These are phyloP conservation scores for Geotrichum fermentans DNA, from an alignment of 1,139 yeast genomes.

Conservation along the genomic window DNA sequence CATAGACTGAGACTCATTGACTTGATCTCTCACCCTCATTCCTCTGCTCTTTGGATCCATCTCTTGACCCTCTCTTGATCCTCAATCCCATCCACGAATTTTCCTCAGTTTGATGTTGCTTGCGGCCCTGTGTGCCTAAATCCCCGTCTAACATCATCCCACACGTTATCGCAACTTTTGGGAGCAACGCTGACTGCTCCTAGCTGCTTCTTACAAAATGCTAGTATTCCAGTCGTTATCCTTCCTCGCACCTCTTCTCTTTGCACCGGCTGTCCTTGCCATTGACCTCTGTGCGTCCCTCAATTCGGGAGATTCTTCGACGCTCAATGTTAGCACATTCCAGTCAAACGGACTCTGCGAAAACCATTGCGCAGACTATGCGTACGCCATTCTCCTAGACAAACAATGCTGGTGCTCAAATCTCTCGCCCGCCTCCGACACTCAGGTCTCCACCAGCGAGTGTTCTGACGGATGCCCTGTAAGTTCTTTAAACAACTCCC, in stretches of 20 bases:
- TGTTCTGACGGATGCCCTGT: slow-evolving; percentile 52
- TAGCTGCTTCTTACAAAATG: no score
- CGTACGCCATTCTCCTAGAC: slow-evolving; percentile 53
- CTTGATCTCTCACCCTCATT: no score
- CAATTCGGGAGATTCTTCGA: slow-evolving; percentile 41
- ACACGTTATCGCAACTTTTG: no score
- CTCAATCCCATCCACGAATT: no score
- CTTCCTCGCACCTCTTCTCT: slow-evolving; percentile 14
- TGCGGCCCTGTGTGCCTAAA: no score
- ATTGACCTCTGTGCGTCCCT: slow-evolving; percentile 44
- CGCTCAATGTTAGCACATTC: slow-evolving; percentile 33
- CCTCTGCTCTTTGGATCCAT: no score
- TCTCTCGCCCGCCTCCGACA: slow-evolving; percentile 41
- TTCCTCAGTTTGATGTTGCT: no score
- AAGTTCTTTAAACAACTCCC: neutral
- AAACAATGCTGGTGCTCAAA: slow-evolving; percentile 60
- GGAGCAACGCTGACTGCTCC: no score
- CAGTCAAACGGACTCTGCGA: slow-evolving; percentile 56
- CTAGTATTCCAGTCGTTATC: neutral
- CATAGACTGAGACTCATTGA: no score
- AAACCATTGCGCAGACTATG: slow-evolving; percentile 48
- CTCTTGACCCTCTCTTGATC: no score
- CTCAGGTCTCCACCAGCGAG: slow-evolving; percentile 30
- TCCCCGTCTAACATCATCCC: no score
- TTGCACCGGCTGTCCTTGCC: neutral